These are phyloP conservation scores for Leishmania lainsoni DNA, from an alignment of 208 protist genomes.

Conservation along the genomic window DNA sequence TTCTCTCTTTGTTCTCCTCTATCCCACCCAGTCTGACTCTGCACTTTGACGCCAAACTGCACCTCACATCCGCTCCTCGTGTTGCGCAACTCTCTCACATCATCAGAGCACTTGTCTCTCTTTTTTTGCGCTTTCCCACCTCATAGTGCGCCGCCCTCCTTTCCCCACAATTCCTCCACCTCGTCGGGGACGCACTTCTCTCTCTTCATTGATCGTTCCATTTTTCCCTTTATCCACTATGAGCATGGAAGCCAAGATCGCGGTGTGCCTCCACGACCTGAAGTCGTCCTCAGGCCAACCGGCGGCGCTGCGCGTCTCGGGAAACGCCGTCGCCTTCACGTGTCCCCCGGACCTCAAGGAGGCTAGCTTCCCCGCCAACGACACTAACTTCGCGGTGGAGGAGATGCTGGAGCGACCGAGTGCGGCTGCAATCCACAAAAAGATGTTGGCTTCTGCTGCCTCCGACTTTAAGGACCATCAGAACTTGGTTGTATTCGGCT, in stretches of 20 bases:
- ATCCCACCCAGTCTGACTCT: not conserved
- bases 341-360: slow-evolving; percentile 59
- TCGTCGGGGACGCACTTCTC: not conserved
- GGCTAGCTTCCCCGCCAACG: slow-evolving; percentile 70
- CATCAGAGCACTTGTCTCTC: not conserved
- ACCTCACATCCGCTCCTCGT: not conserved
- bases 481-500: slow-evolving; percentile 87
- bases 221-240: slow-evolving; percentile 1
- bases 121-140: not conserved
- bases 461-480: slow-evolving; percentile 65
- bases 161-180: not conserved
- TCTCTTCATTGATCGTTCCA: not conserved
- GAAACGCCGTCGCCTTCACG: slow-evolving; percentile 61
- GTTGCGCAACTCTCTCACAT: not conserved
- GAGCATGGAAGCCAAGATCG: slow-evolving; percentile 73
- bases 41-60: not conserved
- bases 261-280: slow-evolving; percentile 70
- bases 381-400: slow-evolving; percentile 71
- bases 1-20: not conserved
- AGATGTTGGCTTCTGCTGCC: slow-evolving; percentile 41
- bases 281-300: slow-evolving; percentile 43
- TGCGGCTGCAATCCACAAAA: slow-evolving; percentile 34
- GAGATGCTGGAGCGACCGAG: slow-evolving; percentile 51
- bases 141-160: not conserved
- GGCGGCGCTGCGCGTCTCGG: slow-evolving; percentile 38